Conservation (phyloP, 1,139 yeast genomes). For the Tardiomyces digboiensis region DNA sequence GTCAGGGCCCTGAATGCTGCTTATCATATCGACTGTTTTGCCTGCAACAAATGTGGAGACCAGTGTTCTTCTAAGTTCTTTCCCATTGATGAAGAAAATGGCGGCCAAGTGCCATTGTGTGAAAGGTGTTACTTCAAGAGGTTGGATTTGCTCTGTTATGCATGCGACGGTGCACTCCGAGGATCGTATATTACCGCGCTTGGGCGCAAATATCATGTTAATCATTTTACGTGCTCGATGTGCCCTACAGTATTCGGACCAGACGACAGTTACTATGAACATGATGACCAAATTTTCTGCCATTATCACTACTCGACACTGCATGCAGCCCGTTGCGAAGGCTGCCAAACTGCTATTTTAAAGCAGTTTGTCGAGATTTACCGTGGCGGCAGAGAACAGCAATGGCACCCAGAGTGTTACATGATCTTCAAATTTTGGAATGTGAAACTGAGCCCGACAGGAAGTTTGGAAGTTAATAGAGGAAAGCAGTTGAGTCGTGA, state of each 20-base stretch:
- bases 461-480: slow-evolving; percentile 5
- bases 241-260: slow-evolving; percentile 85
- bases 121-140: slow-evolving; percentile 89
- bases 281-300: slow-evolving; percentile 73
- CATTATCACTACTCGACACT: slow-evolving; percentile 83
- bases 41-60: slow-evolving; percentile 71
- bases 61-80: slow-evolving; percentile 69
- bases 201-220: slow-evolving; percentile 88
- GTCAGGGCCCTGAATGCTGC: slow-evolving; percentile 76
- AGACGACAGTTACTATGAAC: slow-evolving; percentile 90
- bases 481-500: slow-evolving; percentile 25
- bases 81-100: slow-evolving; percentile 40
- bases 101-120: slow-evolving; percentile 64
- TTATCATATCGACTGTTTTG: slow-evolving; percentile 82
- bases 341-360: slow-evolving; percentile 83
- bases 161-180: slow-evolving; percentile 76
- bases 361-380: slow-evolving; percentile 92
- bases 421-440: slow-evolving; percentile 98
- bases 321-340: slow-evolving; percentile 87
- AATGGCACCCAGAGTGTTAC: slow-evolving; percentile 99
- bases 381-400: slow-evolving; percentile 89
- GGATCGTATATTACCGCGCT: slow-evolving; percentile 94
- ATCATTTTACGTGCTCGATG: slow-evolving; percentile 87
- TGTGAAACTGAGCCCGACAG: slow-evolving; percentile 50
- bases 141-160: slow-evolving; percentile 71